These are phyloP conservation scores for Lactarius quietus DNA, from an alignment of 768 basidiomycete species.

Conservation along the genomic window DNA sequence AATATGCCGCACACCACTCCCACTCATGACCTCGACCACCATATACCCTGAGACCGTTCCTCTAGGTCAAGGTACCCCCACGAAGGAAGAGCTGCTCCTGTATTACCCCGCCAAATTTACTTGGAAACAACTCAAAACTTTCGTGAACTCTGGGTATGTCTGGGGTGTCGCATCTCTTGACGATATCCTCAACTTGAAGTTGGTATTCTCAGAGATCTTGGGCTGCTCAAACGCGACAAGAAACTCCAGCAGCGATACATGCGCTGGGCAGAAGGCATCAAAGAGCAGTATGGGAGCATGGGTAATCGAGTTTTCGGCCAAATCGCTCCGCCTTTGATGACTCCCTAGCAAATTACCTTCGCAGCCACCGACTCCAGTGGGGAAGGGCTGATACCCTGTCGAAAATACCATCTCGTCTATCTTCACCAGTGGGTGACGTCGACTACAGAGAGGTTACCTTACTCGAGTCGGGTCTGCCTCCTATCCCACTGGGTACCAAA, in stretches of 20 bases:
- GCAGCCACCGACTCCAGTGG: slow-evolving; percentile 70
- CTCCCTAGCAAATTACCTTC: slow-evolving; percentile 65
- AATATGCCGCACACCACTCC: too few species aligned
- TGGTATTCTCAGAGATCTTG: slow-evolving; percentile 58
- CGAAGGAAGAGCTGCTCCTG: slow-evolving; percentile 57
- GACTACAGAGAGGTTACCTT: not conserved
- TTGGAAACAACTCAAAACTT: slow-evolving; percentile 70
- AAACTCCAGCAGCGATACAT: slow-evolving; percentile 65
- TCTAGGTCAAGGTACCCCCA: slow-evolving; percentile 59
- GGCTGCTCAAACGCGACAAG: slow-evolving; percentile 70
- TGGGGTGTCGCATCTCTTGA: not conserved
- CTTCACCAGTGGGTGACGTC: slow-evolving; percentile 25
- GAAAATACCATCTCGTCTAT: slow-evolving; percentile 53
- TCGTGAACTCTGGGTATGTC: slow-evolving; percentile 71
- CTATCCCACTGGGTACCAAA: slow-evolving; percentile 39
- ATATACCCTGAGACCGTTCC: slow-evolving; percentile 32
- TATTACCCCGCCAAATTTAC: slow-evolving; percentile 76
- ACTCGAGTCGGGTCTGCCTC: slow-evolving; percentile 29
- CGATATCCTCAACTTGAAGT: not conserved
- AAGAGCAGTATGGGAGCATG: slow-evolving; percentile 57
- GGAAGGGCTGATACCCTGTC: slow-evolving; percentile 63
- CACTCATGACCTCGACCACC: too few species aligned
- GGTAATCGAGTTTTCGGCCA: slow-evolving; percentile 41
- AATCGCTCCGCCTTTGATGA: not conserved
- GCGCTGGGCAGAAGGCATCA: slow-evolving; percentile 53